Conservation (phyloP, 2,329 filamentous ascomycete genomes). For the Xylariaceae sp. region DNA sequence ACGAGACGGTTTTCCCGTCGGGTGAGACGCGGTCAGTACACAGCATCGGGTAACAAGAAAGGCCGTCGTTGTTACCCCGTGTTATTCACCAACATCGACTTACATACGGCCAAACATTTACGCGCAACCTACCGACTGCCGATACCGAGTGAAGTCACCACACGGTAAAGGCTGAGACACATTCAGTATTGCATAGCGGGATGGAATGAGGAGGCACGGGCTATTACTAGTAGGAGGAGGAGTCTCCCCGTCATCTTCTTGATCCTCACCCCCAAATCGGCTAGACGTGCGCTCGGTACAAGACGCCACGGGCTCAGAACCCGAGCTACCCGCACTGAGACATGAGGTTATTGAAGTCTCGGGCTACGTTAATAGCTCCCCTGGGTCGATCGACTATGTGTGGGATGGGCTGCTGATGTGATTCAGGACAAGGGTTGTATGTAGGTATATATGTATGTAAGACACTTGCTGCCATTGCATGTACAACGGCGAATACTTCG, state of each 20-base stretch:
- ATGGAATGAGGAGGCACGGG: no score
- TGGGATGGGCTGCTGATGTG: neutral
- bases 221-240: no score
- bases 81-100: neutral
- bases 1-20: conserved; percentile 6
- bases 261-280: neutral
- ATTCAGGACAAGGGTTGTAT: conserved; percentile 4
- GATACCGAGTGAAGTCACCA: no score
- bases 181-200: no score
- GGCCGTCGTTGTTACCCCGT: neutral
- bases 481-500: neutral
- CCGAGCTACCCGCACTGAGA: conserved; percentile 1
- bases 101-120: no score
- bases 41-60: neutral
- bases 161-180: no score
- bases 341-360: neutral
- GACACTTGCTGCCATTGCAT: conserved; percentile 13
- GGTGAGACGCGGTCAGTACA: neutral
- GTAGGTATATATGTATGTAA: conserved; percentile 17
- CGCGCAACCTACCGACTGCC: no score
- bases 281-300: neutral
- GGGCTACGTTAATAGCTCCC: neutral
- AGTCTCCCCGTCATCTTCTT: no score
- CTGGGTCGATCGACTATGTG: neutral
- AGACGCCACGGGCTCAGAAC: neutral